Percentiles rank a stretch among this genome's conserved stretches.
Conservation (phyloP, 108 stramenopile species). For the Nannochloropsis salina region DNA sequence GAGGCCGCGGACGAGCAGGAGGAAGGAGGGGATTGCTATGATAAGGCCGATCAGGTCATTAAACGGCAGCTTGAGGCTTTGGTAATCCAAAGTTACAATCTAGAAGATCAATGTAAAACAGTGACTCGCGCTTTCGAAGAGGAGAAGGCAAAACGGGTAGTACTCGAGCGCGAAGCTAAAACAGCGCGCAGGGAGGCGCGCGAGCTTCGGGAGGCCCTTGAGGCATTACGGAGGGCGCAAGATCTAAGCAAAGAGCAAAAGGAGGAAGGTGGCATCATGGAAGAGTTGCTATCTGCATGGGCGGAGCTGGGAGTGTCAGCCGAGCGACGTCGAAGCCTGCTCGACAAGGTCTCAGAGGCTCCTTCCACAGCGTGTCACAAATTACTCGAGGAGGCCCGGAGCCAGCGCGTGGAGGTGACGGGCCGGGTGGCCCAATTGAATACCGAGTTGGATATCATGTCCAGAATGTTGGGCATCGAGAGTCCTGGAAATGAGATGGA, state of each 20-base stretch:
- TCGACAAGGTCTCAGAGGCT: neutral
- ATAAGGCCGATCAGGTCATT: neutral
- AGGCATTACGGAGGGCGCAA: neutral
- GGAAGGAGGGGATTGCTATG: neutral
- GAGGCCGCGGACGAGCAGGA: neutral
- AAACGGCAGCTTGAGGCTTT: slow-evolving; percentile 16
- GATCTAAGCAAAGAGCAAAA: neutral
- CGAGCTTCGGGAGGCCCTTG: neutral
- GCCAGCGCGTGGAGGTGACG: neutral
- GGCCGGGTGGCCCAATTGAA: neutral
- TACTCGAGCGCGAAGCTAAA: neutral
- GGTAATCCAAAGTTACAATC: neutral
- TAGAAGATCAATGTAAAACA: neutral
- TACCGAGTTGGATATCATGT: neutral
- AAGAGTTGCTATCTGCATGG: slow-evolving; percentile 1
- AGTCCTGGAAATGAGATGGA: neutral
- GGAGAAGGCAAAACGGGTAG: neutral
- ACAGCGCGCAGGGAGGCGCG: neutral
- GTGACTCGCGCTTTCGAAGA: neutral
- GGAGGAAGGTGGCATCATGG: neutral
- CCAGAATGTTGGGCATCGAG: neutral
- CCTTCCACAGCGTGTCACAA: neutral
- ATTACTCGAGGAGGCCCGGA: neutral
- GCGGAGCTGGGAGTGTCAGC: neutral
- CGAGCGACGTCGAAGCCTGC: neutral